These are phyloP conservation scores for Hevea brasiliensis DNA, from an alignment of 345 rosid species.

Conservation along the genomic window DNA sequence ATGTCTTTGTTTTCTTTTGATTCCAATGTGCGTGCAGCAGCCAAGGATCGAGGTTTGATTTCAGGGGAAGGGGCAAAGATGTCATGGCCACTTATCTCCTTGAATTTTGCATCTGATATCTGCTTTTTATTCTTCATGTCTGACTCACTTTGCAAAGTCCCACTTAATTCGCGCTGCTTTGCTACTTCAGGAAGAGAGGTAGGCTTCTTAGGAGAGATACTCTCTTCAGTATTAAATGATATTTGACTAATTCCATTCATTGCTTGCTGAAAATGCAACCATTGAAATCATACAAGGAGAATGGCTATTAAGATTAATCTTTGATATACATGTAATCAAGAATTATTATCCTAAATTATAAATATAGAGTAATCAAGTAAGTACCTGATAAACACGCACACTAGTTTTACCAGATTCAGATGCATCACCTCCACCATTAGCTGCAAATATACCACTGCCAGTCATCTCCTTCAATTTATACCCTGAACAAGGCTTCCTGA, in stretches of 20 bases:
- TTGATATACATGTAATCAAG: neutral
- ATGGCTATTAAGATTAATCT: neutral
- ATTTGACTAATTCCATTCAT: conserved; percentile 32
- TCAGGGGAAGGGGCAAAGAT: conserved; percentile 34
- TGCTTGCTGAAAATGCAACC: conserved; percentile 33
- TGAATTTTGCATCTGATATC: conserved; percentile 30
- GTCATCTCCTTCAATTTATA: conserved; percentile 32
- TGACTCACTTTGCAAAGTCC: conserved; percentile 24
- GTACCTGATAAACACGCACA: conserved; percentile 27
- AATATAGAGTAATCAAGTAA: neutral
- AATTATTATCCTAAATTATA: neutral
- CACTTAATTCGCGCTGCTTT: conserved; percentile 34
- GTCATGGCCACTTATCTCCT: conserved; percentile 34
- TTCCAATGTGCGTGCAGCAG: conserved; percentile 46
- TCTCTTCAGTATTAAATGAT: conserved; percentile 27
- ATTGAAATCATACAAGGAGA: conserved; percentile 9
- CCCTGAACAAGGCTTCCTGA: conserved; percentile 33
- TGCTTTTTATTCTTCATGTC: conserved; percentile 24
- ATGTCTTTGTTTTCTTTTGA: conserved; percentile 58
- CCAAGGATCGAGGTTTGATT: conserved; percentile 20
- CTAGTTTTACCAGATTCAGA: conserved; percentile 22
- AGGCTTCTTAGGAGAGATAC: conserved; percentile 33
- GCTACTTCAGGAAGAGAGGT: conserved; percentile 29
- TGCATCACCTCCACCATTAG: conserved; percentile 15
- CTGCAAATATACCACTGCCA: conserved; percentile 30